Evolutionary conservation across 345 rosid genomes (phyloP), one percentile per base, ranked within the genome.

Genomic region (Acer negundo): DNA sequence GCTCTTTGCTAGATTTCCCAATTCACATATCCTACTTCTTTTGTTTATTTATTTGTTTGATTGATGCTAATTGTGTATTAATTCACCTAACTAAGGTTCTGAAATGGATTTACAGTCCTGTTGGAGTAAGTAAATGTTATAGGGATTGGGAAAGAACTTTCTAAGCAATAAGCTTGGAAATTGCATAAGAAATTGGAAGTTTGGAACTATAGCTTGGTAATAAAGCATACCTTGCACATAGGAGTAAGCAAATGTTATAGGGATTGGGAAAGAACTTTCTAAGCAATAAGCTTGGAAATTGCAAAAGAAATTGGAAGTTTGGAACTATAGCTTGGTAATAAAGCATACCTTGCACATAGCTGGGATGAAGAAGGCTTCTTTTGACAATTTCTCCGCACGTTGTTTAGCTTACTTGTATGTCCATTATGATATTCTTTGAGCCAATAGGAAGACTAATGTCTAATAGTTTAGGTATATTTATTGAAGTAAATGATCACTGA

Each of bases 281-380:
- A 35, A 65, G 69, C 46, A 35, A 19, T 17, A 17, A 17, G 47
- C 46, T 2, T 35, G 28, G 69, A 40, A 65, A 65, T 35, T 65
- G 69, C 69, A 65, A 65, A 35, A 15, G 68, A 64, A 64, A 38
- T 35, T 35, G 38, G 38, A 35, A 42, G 10, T 42, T 65, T 15
- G 69, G 69, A 65, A 17, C 35, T 35, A 15, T 64, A 24, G 59
- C 62, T 24, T 26, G 73, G 42, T 56, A 49, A 24, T 38, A 24
- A 46, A 8, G 70, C 28, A 62, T 31, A 23, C 20, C 16, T 1
- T 15, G 20, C 28, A 22, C 19, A 69, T 46, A 47, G 0, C 9
- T 23, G 59, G 13, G 59, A 53, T 53, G n/a, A 53, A 17, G 59
- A 46, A 22, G 72, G 38, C 38, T 69, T 69, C 72, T 47, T 44